phyloP scores from a whole-genome alignment of 495 filamentous ascomycete species.

The Xylaria acuta region DNA sequence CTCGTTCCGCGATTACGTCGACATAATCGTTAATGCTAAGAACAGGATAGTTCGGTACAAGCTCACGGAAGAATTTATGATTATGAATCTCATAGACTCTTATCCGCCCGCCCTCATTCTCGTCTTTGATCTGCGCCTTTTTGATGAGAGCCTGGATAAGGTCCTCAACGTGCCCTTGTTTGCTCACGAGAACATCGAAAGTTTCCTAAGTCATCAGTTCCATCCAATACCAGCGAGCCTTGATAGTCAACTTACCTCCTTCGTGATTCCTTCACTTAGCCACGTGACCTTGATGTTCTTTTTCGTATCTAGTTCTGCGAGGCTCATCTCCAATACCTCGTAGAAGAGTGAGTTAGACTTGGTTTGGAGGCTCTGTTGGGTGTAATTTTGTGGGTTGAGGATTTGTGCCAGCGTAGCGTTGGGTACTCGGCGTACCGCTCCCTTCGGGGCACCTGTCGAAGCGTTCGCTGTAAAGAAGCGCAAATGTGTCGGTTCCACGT shows the following conservation, averaged over 20 bases:
- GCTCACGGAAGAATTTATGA: slow-evolving; percentile 80
- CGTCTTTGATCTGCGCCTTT: slow-evolving; percentile 79
- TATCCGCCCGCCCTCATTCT: slow-evolving; percentile 66
- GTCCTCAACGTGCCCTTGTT: slow-evolving; percentile 78
- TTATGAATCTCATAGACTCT: slow-evolving; percentile 79
- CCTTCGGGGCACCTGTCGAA: slow-evolving; percentile 73
- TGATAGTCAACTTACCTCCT: slow-evolving; percentile 67
- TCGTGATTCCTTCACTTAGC: slow-evolving; percentile 87
- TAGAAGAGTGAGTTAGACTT: slow-evolving; percentile 81
- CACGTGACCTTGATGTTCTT: slow-evolving; percentile 81
- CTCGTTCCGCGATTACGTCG: slow-evolving; percentile 77
- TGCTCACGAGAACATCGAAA: slow-evolving; percentile 81
- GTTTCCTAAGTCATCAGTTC: slow-evolving; percentile 62
- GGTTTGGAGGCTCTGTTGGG: slow-evolving; percentile 65
- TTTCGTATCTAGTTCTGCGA: slow-evolving; percentile 91
- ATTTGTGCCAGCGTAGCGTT: slow-evolving; percentile 73
- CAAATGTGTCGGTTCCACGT: slow-evolving; percentile 82
- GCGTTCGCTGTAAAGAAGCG: slow-evolving; percentile 86
- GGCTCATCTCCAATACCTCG: slow-evolving; percentile 89
- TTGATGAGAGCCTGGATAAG: slow-evolving; percentile 74
- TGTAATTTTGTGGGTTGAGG: slow-evolving; percentile 64
- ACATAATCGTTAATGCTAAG: slow-evolving; percentile 83
- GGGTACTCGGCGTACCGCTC: slow-evolving; percentile 71
- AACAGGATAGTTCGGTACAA: slow-evolving; percentile 67
- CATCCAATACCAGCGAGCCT: neutral